These are phyloP conservation scores for Metschnikowia dekortorum DNA, from an alignment of 805 yeast species.

Conservation along the genomic window DNA sequence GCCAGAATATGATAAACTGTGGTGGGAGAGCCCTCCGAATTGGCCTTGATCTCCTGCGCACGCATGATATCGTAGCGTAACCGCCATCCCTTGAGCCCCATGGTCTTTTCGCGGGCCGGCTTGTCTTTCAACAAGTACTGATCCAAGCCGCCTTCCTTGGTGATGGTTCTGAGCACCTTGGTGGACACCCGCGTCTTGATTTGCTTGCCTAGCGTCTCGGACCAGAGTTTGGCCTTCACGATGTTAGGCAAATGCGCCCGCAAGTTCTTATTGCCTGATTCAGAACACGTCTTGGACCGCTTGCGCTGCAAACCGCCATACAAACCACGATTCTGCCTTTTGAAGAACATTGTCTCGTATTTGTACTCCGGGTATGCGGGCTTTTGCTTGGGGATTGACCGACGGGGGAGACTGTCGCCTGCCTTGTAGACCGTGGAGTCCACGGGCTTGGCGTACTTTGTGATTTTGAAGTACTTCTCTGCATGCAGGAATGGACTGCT, in stretches of 20 bases:
- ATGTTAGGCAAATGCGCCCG: slow-evolving; percentile 81
- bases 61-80: slow-evolving; percentile 70
- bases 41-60: slow-evolving; percentile 36
- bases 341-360: slow-evolving; percentile 71
- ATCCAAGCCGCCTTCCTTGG: slow-evolving; percentile 94
- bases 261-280: slow-evolving; percentile 67
- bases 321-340: slow-evolving; percentile 82
- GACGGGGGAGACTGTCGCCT: slow-evolving; percentile 30
- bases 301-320: slow-evolving; percentile 84
- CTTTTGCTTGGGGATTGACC: slow-evolving; percentile 11
- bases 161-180: slow-evolving; percentile 78
- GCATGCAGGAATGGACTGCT: slow-evolving; percentile 9
- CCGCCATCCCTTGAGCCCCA: slow-evolving; percentile 92
- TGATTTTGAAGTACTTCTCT: slow-evolving; percentile 39
- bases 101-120: slow-evolving; percentile 83
- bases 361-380: slow-evolving; percentile 31
- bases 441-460: slow-evolving; percentile 35
- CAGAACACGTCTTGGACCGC: slow-evolving; percentile 75
- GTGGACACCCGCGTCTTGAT: slow-evolving; percentile 66
- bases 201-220: slow-evolving; percentile 62
- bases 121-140: slow-evolving; percentile 82
- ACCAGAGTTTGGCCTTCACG: slow-evolving; percentile 72
- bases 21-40: slow-evolving; percentile 26
- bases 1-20: slow-evolving; percentile 47
- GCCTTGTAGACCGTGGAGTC: slow-evolving; percentile 32